Percentiles rank a stretch among this genome's conserved stretches.
phyloP scores from a whole-genome alignment of 139 green algal species.

The Pseudopediastrum boryanum region DNA sequence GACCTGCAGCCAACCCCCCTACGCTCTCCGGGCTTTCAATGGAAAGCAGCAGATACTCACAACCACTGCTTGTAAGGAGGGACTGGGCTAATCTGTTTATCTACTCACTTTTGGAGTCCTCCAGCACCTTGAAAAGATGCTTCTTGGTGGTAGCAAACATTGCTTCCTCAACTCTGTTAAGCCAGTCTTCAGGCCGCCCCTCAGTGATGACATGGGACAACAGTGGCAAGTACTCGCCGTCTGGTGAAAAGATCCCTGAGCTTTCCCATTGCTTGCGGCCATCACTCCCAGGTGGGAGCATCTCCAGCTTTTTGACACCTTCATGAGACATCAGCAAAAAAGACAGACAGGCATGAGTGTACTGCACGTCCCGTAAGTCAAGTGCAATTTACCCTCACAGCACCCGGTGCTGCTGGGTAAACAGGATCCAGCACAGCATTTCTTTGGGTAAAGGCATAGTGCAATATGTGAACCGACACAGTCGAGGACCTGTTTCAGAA shows the following conservation, averaged over 20 bases:
- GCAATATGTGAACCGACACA: too few relatives aligned
- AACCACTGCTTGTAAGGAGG: too few relatives aligned
- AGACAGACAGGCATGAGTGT: too few relatives aligned
- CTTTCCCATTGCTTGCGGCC: constrained; percentile 70
- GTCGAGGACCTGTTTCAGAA: too few relatives aligned
- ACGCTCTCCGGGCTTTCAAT: not conserved
- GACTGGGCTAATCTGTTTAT: too few relatives aligned
- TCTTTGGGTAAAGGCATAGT: too few relatives aligned
- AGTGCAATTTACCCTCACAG: too few relatives aligned
- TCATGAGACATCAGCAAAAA: constrained; percentile 22
- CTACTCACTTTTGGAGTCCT: constrained; percentile 61
- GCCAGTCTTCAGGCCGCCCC: constrained; percentile 87
- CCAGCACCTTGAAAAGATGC: constrained; percentile 76
- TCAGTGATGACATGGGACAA: constrained; percentile 66
- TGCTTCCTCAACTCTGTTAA: constrained; percentile 84
- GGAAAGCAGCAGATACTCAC: too few relatives aligned
- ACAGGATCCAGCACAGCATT: too few relatives aligned
- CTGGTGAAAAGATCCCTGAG: constrained; percentile 71
- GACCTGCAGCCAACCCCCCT: not conserved
- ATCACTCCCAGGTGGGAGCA: constrained; percentile 67
- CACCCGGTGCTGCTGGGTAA: too few relatives aligned
- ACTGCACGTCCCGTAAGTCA: too few relatives aligned
- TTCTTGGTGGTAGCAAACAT: constrained; percentile 89
- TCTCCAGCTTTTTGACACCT: constrained; percentile 87
- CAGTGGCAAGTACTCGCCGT: constrained; percentile 86